A percentile compares a stretch with the other conserved stretches of the same genome.
Evolutionary conservation across 106 monocot species (phyloP).

Genomic region (Xerophyta viscosa): DNA sequence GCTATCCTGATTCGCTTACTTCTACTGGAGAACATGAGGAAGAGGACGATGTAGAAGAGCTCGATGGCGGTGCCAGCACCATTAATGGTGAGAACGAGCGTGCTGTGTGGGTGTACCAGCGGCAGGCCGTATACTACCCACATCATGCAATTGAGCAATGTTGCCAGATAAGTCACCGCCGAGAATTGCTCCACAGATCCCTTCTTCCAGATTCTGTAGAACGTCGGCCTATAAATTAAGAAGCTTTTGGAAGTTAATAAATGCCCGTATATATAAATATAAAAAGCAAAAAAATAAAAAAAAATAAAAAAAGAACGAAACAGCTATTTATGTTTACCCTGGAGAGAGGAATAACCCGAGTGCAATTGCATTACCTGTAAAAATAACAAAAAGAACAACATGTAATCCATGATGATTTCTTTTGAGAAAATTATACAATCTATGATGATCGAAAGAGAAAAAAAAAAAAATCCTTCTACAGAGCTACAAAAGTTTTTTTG

Average conservation of each 20-base stretch:
- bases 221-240: conserved; percentile 24
- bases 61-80: conserved; percentile 36
- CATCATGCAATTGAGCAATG: conserved; percentile 50
- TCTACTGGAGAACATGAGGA: conserved; percentile 27
- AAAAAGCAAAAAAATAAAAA: too few relatives aligned
- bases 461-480: too few relatives aligned
- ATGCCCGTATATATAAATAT: too few relatives aligned
- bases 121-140: conserved; percentile 55
- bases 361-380: conserved; percentile 40
- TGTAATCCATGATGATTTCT: too few relatives aligned
- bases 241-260: too few relatives aligned
- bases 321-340: conserved; percentile 24
- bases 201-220: conserved; percentile 35
- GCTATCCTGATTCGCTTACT: conserved; percentile 1
- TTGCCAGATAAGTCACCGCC: conserved; percentile 32
- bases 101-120: conserved; percentile 41
- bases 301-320: too few relatives aligned
- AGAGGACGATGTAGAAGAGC: conserved; percentile 43
- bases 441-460: too few relatives aligned
- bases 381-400: background rate
- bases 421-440: too few relatives aligned
- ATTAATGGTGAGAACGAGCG: conserved; percentile 51
- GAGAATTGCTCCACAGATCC: conserved; percentile 38
- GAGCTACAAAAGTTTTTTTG: too few relatives aligned
- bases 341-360: conserved; percentile 47